Conservation (phyloP, 2,329 filamentous ascomycete species). For the Myriangium duriaei region DNA sequence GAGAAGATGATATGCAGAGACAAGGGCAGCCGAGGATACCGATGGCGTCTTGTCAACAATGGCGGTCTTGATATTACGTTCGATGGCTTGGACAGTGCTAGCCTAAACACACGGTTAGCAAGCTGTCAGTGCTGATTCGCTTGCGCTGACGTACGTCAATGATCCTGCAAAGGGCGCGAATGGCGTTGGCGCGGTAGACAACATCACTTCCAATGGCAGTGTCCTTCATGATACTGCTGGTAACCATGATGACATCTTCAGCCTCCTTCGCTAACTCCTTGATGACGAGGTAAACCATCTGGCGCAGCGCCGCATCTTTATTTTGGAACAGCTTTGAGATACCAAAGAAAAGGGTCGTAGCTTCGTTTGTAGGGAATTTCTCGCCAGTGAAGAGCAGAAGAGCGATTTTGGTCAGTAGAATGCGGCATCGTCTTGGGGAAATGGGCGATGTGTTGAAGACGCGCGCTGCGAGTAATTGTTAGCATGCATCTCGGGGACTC, state of each 20-base stretch:
- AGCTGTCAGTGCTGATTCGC: neutral
- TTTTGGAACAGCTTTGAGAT: constrained; percentile 99
- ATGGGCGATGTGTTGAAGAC: constrained; percentile 97
- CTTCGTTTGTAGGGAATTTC: constrained; percentile 93
- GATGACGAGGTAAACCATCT: constrained; percentile 97
- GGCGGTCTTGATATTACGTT: constrained; percentile 90
- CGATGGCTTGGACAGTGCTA: constrained; percentile 90
- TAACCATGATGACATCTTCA: constrained; percentile 99
- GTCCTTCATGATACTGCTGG: constrained; percentile 99
- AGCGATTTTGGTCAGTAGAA: constrained; percentile 92
- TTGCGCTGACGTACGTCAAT: constrained; percentile 60
- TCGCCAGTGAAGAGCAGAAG: constrained; percentile 94
- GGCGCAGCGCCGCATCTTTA: constrained; percentile 92
- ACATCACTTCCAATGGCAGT: constrained; percentile 90
- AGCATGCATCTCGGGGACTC: constrained; percentile 12
- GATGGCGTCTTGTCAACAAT: constrained; percentile 99
- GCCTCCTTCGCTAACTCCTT: constrained; percentile 94
- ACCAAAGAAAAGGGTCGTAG: constrained; percentile 94
- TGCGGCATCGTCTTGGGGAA: constrained; percentile 92
- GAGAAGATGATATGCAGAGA: constrained; percentile 94
- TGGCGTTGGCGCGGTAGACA: constrained; percentile 89
- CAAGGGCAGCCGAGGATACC: constrained; percentile 86
- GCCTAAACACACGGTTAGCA: constrained; percentile 1
- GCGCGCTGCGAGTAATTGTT: constrained; percentile 50
- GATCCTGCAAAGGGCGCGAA: constrained; percentile 86